phyloP scores from a whole-genome alignment of 106 monocot genomes.

The Gastrodia elata region DNA sequence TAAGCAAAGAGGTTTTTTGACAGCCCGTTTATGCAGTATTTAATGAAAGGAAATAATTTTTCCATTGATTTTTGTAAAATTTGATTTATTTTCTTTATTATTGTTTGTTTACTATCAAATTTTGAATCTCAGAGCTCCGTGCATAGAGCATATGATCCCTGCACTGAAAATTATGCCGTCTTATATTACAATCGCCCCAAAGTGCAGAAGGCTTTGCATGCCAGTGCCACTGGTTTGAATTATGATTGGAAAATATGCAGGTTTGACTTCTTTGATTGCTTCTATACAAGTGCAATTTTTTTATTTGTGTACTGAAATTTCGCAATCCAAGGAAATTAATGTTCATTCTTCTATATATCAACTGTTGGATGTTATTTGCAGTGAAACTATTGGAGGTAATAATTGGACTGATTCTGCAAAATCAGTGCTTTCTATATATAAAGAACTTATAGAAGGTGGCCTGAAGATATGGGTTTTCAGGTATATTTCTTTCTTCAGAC shows the following conservation, averaged over 20 bases:
- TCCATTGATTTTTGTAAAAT: too few relatives aligned
- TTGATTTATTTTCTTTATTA: neutral
- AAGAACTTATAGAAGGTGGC: constrained; percentile 71
- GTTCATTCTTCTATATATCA: neutral
- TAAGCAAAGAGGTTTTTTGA: too few relatives aligned
- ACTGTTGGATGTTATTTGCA: neutral
- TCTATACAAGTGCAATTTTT: neutral
- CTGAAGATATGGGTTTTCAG: constrained; percentile 87
- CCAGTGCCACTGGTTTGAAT: constrained; percentile 10
- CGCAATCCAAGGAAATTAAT: neutral
- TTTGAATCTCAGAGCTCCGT: neutral
- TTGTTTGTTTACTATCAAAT: neutral
- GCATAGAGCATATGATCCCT: neutral
- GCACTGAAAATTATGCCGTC: neutral
- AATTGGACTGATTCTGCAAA: constrained; percentile 83
- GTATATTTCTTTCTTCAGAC: constrained; percentile 11
- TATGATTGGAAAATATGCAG: constrained; percentile 28
- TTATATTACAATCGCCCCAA: constrained; percentile 17
- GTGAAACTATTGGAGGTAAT: neutral
- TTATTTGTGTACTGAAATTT: neutral
- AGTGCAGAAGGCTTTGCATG: constrained; percentile 47
- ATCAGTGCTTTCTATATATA: constrained; percentile 86
- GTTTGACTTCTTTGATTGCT: neutral
- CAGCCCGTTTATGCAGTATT: too few relatives aligned
- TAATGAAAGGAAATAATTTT: too few relatives aligned